Base-by-base conservation (phyloP, 108 stramenopile species). In the Nitzschia inconspicua region DNA sequence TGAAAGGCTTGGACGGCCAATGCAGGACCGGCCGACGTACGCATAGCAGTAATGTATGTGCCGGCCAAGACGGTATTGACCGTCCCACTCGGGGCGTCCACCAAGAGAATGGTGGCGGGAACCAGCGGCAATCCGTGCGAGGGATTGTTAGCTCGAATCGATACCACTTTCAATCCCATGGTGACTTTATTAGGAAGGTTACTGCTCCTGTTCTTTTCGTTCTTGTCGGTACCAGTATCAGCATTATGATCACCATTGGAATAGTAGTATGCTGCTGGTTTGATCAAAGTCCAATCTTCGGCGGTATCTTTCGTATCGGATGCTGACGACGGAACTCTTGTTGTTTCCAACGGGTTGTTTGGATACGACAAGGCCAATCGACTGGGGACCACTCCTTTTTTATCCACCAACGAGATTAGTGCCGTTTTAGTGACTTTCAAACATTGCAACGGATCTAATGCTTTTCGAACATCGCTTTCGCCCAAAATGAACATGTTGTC, bases 41-140 rank as follows among this genome's bases (percentile, higher is more conserved):
- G 83, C 9, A 82, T 82, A 2, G 79, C 86, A 41, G 90, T 91
- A 63, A 91, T 56, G 65, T 84, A 85, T n/a, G 90, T 91, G 5
- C 68, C 86, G 23, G 61, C 79, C 47, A 91, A 37, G 13, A 87
- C 67, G 16, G 90, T 74, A 25, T 80, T 65, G 6, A 77, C 78
- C n/a, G 69, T 68, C n/a, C 90, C 86, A 26, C 81, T 86, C 51
- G 66, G 73, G 4, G 81, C 57, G 65, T 91, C 24, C 8, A 91
- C n/a, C 16, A 83, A 41, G 57, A 85, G 58, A n/a, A 88, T 77
- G 16, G 84, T 84, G 24, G 82, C 84, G 14, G 86, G 84, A 14
- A 81, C 84, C 44, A 80, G 67, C 9, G 90, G 90, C 46, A 79
- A 59, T 10, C 77, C 79, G 24, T 53, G 67, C 18, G 78, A 53